Evolutionary conservation across 1,284 basidiomycete genomes (phyloP).

Genomic region (Mycosarcoma maydis): DNA sequence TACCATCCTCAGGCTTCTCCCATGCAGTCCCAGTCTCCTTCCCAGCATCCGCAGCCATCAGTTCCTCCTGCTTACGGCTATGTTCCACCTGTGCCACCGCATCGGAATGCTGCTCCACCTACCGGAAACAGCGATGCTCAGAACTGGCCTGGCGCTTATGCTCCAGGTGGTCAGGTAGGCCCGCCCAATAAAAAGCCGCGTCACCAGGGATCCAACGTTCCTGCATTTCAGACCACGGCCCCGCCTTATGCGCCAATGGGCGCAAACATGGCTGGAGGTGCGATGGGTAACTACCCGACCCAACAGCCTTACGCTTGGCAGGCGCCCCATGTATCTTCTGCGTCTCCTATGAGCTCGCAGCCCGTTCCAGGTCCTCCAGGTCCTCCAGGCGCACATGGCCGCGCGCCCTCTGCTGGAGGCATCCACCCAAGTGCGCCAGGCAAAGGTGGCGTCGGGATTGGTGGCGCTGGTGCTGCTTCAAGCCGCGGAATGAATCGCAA

Average conservation of each 20-base stretch:
- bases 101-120: conserved; percentile 8
- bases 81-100: conserved; percentile 12
- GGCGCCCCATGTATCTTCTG: conserved; percentile 7
- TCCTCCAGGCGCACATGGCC: conserved; percentile 14
- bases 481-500: conserved; percentile 18
- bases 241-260: conserved; percentile 7
- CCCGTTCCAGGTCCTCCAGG: conserved; percentile 17
- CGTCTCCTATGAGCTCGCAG: conserved; percentile 18
- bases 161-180: conserved; percentile 23
- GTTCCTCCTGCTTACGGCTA: conserved; percentile 18
- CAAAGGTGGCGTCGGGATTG: conserved; percentile 1
- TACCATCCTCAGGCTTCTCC: conserved; percentile 21
- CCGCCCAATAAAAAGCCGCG: conserved; percentile 37
- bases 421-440: conserved; percentile 6
- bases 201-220: conserved; percentile 16
- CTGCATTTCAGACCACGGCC: background rate
- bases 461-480: background rate
- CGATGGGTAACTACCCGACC: conserved; percentile 3
- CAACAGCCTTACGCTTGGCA: conserved; percentile 39
- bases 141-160: conserved; percentile 31
- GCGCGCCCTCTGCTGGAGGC: conserved; percentile 8
- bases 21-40: conserved; percentile 15
- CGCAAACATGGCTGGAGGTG: background rate
- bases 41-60: conserved; percentile 30
- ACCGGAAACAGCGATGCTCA: conserved; percentile 4